Percentiles rank a stretch among this genome's conserved stretches.
These are phyloP conservation scores for Tolypocladium pustulatum DNA, from an alignment of 2,329 filamentous ascomycete species.

Conservation along the genomic window DNA sequence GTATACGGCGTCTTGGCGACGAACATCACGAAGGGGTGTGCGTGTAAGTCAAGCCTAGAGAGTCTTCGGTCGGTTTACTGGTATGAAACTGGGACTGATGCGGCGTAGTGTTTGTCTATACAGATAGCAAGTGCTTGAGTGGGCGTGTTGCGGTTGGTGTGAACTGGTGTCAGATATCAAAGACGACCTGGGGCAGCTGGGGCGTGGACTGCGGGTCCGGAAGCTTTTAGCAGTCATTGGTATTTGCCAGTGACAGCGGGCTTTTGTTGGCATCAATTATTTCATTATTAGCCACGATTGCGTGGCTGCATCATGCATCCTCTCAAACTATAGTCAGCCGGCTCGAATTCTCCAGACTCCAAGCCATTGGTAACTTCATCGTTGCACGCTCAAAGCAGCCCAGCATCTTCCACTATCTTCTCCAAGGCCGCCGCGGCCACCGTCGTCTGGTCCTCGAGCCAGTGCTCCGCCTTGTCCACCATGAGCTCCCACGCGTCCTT, in stretches of 20 bases:
- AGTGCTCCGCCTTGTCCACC: constrained; percentile 46
- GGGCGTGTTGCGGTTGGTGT: background rate
- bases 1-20: background rate
- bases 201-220: background rate
- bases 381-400: background rate
- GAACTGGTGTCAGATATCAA: background rate
- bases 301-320: background rate
- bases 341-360: background rate
- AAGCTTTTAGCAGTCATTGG: background rate
- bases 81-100: background rate
- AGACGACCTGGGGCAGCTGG: background rate
- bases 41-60: background rate
- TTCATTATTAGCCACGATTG: background rate
- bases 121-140: background rate
- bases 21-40: background rate
- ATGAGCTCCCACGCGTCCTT: constrained; percentile 55
- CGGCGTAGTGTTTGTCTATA: background rate
- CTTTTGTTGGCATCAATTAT: background rate
- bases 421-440: constrained; percentile 7
- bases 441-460: constrained; percentile 25
- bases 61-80: background rate
- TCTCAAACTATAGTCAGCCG: background rate
- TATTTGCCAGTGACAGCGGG: background rate
- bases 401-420: constrained; percentile 4
- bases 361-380: background rate